Base-by-base conservation (phyloP, 1,139 yeast genomes). In the Hanseniaspora uvarum region DNA sequence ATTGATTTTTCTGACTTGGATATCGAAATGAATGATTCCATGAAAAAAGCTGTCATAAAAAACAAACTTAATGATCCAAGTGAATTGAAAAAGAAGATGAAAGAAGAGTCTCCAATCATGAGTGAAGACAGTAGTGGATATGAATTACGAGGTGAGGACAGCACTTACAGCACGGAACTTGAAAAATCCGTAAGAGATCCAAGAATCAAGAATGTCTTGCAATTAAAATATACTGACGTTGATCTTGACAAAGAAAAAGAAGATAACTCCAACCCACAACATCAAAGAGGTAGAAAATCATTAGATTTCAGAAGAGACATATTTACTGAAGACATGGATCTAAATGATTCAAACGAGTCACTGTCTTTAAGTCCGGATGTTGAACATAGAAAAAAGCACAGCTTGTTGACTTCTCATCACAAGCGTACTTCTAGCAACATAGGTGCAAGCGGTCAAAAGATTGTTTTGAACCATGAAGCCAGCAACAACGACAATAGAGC, bases 331-430 rank as follows among this genome's bases (percentile, higher is more conserved):
- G 63, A 64, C 34, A 51, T 66, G 24, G 63, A 65, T 49, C 51
- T 66, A 31, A 61, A 61, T 24, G 60, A 58, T 14, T 56, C 60
- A 38, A 54, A 37, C 53, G 58, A 57, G 37, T 62, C 63, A 2
- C 28, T 43, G n/a, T 54, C 55, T 14, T 51, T 58, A 33, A 56
- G 65, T 18, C 61, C 60, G 12, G 60, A 59, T 41, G 44, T 59
- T 14, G 51, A 49, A 23, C 48, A 56, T 12, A 50, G 51, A 16
- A 56, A 57, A 21, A 52, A 44, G 21, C 44, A 46, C 23, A 43
- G 46, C 4, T 55, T 54, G 26, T 34, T 54, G 28, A 44, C 41
- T 23, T 39, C 41, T n/a, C 45, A 47, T 19, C 43, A 38, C 19
- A 26, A 30, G 12, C 44, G n/a, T 12, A 14, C 28, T 2, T 11